Conservation (phyloP, 163 green algal species). For the Scenedesmus sp. region DNA sequence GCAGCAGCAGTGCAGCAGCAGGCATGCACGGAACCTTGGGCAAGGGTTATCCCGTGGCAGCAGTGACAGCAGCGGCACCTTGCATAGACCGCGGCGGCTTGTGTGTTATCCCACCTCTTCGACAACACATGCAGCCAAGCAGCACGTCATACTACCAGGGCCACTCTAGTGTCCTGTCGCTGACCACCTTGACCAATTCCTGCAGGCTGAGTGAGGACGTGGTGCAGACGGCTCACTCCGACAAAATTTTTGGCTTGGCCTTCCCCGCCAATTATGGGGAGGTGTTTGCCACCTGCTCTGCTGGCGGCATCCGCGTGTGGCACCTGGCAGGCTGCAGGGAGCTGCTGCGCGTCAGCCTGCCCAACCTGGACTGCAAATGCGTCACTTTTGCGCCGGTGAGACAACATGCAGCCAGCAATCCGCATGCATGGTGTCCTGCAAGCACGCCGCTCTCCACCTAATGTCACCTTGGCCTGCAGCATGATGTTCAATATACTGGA, state of each 20-base stretch:
- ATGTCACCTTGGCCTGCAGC: background rate
- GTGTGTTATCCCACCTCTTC: no score
- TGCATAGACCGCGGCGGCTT: no score
- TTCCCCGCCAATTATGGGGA: slow-evolving; percentile 82
- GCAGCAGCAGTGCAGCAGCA: background rate
- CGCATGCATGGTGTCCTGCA: no score
- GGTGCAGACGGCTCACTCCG: slow-evolving; percentile 80
- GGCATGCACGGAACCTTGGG: background rate
- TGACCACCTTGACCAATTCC: background rate
- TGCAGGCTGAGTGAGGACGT: slow-evolving; percentile 75
- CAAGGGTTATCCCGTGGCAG: background rate
- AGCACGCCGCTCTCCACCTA: no score
- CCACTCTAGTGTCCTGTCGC: no score
- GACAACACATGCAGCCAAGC: no score
- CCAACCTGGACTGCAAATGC: slow-evolving; percentile 88
- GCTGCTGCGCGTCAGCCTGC: slow-evolving; percentile 85
- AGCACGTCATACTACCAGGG: no score
- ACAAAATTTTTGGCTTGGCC: slow-evolving; percentile 83
- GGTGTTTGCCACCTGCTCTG: slow-evolving; percentile 84
- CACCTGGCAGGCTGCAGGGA: slow-evolving; percentile 80
- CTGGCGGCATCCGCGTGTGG: slow-evolving; percentile 86
- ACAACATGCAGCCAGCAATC: slow-evolving; percentile 41
- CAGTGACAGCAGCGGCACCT: background rate
- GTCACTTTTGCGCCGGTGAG: slow-evolving; percentile 78
- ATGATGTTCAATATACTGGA: background rate